Evolutionary conservation across 768 basidiomycete species (phyloP).

Genomic region (Exsudoporus frostii): DNA sequence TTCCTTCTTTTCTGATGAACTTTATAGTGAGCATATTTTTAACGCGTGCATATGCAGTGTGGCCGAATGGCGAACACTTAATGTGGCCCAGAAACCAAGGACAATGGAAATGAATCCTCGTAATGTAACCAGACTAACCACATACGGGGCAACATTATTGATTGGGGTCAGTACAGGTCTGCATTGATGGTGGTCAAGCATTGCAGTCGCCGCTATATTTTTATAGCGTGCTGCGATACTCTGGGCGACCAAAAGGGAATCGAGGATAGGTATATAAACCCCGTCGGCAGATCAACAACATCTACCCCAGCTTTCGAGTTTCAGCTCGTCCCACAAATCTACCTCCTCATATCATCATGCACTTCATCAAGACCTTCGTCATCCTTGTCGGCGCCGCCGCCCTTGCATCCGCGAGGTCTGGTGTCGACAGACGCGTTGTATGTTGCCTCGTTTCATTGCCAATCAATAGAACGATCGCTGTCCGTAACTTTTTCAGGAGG

Average conservation of each 20-base stretch:
- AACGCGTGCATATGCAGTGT: no score
- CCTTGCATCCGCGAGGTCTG: background rate
- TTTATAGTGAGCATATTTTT: no score
- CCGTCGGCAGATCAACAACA: background rate
- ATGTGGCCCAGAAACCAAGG: no score
- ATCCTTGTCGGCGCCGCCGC: background rate
- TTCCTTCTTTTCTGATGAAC: no score
- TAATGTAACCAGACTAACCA: no score
- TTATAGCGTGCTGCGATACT: background rate
- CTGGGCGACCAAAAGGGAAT: background rate
- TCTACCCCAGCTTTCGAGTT: background rate
- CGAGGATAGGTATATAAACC: background rate
- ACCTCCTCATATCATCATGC: background rate
- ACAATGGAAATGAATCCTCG: no score
- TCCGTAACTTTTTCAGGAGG: background rate
- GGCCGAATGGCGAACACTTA: no score
- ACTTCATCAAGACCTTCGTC: background rate
- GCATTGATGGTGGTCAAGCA: background rate
- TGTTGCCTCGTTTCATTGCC: no score
- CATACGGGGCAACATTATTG: background rate
- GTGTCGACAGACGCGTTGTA: background rate
- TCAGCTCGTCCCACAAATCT: background rate
- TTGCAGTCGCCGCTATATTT: no score
- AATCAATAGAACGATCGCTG: background rate
- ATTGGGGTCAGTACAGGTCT: background rate